Percentiles rank a stretch among this genome's conserved stretches.
phyloP scores from a whole-genome alignment of 2,329 filamentous ascomycete species.

The Dactylellina cionopaga region DNA sequence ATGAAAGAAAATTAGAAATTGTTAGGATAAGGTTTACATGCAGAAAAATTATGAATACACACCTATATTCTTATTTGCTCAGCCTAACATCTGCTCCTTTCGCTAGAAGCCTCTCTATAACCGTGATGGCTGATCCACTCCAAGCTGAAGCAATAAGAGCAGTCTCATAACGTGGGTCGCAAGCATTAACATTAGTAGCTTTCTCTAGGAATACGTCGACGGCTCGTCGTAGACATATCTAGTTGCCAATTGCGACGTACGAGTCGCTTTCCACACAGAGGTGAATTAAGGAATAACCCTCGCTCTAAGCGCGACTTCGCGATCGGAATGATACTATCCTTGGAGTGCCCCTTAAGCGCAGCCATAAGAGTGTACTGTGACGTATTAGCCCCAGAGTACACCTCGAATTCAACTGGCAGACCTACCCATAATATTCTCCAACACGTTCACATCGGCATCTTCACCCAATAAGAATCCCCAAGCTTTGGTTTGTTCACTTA shows the following conservation, averaged over 20 bases:
- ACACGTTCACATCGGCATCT: constrained; percentile 9
- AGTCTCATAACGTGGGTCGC: constrained; percentile 3
- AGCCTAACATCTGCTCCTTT: constrained; percentile 19
- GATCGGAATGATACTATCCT: constrained; percentile 3
- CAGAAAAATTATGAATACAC: not conserved
- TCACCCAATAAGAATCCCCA: constrained; percentile 8
- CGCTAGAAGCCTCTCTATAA: constrained; percentile 13
- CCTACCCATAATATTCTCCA: constrained; percentile 21
- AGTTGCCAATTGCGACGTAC: constrained; percentile 11
- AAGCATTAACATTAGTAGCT: constrained; percentile 22
- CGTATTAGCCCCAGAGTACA: not conserved
- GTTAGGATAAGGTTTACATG: too few species aligned
- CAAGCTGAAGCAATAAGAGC: constrained; percentile 11
- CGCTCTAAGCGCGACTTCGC: constrained; percentile 9
- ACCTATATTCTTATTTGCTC: constrained; percentile 8
- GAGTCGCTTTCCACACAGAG: not conserved
- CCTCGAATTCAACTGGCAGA: not conserved
- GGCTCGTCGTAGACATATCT: not conserved
- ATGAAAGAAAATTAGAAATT: too few species aligned
- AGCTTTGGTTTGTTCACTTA: constrained; percentile 2
- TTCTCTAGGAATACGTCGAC: constrained; percentile 6
- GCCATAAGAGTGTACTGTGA: constrained; percentile 21
- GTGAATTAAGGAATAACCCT: constrained; percentile 12
- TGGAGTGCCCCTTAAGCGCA: not conserved
- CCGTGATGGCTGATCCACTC: not conserved